These are phyloP conservation scores for Tricholoma flavovirens DNA, from an alignment of 768 basidiomycete genomes.

Conservation along the genomic window DNA sequence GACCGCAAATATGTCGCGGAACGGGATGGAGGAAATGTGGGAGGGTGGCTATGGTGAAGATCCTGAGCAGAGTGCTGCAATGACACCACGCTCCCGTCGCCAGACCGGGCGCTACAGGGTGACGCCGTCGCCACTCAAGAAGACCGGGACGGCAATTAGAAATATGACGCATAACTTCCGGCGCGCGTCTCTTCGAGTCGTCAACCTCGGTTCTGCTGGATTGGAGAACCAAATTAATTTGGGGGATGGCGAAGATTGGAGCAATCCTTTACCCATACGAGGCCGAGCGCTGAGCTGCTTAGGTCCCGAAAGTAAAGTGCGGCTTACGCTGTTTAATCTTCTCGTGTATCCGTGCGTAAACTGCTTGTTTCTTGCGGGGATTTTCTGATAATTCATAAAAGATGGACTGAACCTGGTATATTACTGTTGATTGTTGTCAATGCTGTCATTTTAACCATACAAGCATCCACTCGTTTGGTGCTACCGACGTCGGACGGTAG, in stretches of 20 bases:
- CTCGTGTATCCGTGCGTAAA: slow-evolving; percentile 65
- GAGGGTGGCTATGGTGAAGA: slow-evolving; percentile 29
- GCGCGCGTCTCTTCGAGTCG: slow-evolving; percentile 73
- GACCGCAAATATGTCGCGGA: slow-evolving; percentile 46
- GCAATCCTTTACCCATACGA: slow-evolving; percentile 48
- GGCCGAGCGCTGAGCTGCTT: slow-evolving; percentile 78
- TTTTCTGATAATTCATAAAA: slow-evolving; percentile 22
- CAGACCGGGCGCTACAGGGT: slow-evolving; percentile 47
- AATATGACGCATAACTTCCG: slow-evolving; percentile 51
- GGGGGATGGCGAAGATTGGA: slow-evolving; percentile 44
- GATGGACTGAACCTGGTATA: slow-evolving; percentile 84
- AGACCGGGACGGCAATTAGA: slow-evolving; percentile 54
- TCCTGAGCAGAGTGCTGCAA: slow-evolving; percentile 42
- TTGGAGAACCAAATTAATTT: slow-evolving; percentile 56
- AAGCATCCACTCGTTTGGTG: slow-evolving; percentile 60
- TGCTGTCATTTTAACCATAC: slow-evolving; percentile 75
- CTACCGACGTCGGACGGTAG: slow-evolving; percentile 39
- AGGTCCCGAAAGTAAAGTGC: slow-evolving; percentile 58
- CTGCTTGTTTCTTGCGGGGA: slow-evolving; percentile 2
- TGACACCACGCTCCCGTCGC: slow-evolving; percentile 33
- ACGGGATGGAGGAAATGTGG: slow-evolving; percentile 22
- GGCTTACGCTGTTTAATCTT: slow-evolving; percentile 59
- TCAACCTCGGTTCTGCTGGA: slow-evolving; percentile 62
- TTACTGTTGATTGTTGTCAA: slow-evolving; percentile 80
- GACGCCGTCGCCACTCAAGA: slow-evolving; percentile 54